These are phyloP conservation scores for Amanita phalloides DNA, from an alignment of 768 basidiomycete species.

Conservation along the genomic window DNA sequence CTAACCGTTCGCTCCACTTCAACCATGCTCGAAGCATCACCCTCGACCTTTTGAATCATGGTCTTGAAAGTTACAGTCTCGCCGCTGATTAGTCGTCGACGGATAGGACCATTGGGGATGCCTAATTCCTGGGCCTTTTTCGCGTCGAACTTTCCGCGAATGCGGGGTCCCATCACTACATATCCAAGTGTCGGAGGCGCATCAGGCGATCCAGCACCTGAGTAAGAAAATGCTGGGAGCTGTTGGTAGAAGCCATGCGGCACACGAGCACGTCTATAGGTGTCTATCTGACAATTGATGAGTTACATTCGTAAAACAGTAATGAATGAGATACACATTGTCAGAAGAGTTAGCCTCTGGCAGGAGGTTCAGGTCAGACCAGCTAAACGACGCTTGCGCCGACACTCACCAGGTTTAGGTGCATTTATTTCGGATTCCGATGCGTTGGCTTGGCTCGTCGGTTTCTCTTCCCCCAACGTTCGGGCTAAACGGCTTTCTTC, in stretches of 20 bases:
- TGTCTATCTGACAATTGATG: conserved; percentile 14
- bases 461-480: neutral
- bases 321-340: conserved; percentile 4
- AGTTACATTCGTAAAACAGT: neutral
- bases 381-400: neutral
- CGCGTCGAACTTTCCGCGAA: conserved; percentile 65
- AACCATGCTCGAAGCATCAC: neutral
- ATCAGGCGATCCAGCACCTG: conserved; percentile 6
- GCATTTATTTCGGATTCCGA: neutral
- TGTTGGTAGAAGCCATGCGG: conserved; percentile 24
- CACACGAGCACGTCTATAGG: conserved; percentile 16
- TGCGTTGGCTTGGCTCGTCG: neutral
- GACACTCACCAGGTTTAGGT: neutral
- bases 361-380: neutral
- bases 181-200: conserved; percentile 33
- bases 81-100: conserved; percentile 56
- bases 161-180: conserved; percentile 38
- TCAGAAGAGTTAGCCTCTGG: neutral
- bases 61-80: conserved; percentile 47
- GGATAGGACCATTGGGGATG: conserved; percentile 45
- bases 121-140: conserved; percentile 53
- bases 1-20: conserved; percentile 23
- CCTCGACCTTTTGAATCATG: conserved; percentile 32
- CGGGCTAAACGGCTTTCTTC: conserved; percentile 8
- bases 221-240: conserved; percentile 23